A percentile compares a stretch with the other conserved stretches of the same genome.
These are phyloP conservation scores for Castanea crenata DNA, from an alignment of 306 rosid species.

Conservation along the genomic window DNA sequence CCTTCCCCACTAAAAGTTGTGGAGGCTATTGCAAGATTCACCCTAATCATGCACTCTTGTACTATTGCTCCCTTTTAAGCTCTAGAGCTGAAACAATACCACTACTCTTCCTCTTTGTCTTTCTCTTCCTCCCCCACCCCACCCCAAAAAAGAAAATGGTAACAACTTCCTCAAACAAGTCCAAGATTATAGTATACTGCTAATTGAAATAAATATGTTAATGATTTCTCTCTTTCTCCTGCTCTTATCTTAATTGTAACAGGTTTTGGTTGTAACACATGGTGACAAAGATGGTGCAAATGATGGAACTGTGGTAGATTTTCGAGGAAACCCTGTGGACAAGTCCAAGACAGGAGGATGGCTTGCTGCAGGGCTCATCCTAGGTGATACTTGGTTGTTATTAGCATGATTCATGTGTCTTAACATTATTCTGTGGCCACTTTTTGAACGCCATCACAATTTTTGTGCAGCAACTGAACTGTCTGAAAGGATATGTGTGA, in stretches of 20 bases:
- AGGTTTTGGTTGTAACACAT: conserved; percentile 57
- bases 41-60: conserved; percentile 18
- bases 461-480: conserved; percentile 71
- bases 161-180: conserved; percentile 19
- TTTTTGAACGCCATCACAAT: not conserved
- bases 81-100: not conserved
- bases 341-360: conserved; percentile 81
- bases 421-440: not conserved
- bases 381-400: conserved; percentile 46
- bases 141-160: conserved; percentile 45
- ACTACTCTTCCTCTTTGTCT: not conserved
- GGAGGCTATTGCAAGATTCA: conserved; percentile 24
- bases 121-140: not conserved
- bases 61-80: not conserved
- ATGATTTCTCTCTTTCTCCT: conserved; percentile 2
- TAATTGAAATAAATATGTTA: not conserved
- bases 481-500: conserved; percentile 83
- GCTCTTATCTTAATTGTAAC: not conserved
- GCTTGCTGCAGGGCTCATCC: conserved; percentile 87
- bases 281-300: conserved; percentile 43
- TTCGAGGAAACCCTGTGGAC: conserved; percentile 61
- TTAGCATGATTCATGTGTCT: not conserved
- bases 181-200: not conserved
- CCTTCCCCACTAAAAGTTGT: conserved; percentile 34
- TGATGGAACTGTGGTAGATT: conserved; percentile 52